A percentile compares a stretch with the other conserved stretches of the same genome.
phyloP scores from a whole-genome alignment of 2,329 filamentous ascomycete genomes.

The Pseudocercospora cruenta region DNA sequence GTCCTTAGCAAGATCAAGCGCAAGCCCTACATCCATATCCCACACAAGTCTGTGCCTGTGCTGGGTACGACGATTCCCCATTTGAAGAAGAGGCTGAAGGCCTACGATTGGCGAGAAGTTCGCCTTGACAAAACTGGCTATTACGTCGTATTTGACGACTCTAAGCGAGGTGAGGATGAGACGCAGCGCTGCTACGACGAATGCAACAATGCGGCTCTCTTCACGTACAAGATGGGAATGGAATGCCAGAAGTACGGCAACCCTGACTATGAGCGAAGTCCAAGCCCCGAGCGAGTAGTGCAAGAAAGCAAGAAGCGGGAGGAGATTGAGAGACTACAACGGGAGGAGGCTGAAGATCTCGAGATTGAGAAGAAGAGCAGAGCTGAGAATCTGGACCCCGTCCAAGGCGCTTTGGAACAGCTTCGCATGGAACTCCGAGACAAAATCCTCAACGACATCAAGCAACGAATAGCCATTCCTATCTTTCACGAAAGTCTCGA shows the following conservation, averaged over 20 bases:
- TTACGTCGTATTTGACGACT: slow-evolving; percentile 87
- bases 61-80: slow-evolving; percentile 84
- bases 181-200: slow-evolving; percentile 77
- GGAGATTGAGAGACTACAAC: slow-evolving; percentile 67
- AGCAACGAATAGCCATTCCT: slow-evolving; percentile 81
- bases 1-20: slow-evolving; percentile 72
- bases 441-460: slow-evolving; percentile 86
- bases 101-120: slow-evolving; percentile 79
- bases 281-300: slow-evolving; percentile 54
- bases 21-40: slow-evolving; percentile 87
- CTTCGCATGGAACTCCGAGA: slow-evolving; percentile 80
- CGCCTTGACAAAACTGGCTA: slow-evolving; percentile 85
- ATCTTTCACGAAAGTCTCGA: slow-evolving; percentile 80
- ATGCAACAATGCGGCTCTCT: slow-evolving; percentile 80
- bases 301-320: slow-evolving; percentile 61
- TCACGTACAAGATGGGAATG: slow-evolving; percentile 93
- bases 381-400: slow-evolving; percentile 88
- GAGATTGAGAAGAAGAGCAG: slow-evolving; percentile 89
- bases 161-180: slow-evolving; percentile 74
- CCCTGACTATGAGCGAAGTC: slow-evolving; percentile 62
- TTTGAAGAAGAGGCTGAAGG: slow-evolving; percentile 85
- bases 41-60: slow-evolving; percentile 84
- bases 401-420: slow-evolving; percentile 76
- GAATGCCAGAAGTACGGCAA: slow-evolving; percentile 73
- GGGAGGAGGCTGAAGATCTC: slow-evolving; percentile 77